Base-by-base conservation (phyloP, 352 stramenopile species). In the Phytophthora palmivora region DNA sequence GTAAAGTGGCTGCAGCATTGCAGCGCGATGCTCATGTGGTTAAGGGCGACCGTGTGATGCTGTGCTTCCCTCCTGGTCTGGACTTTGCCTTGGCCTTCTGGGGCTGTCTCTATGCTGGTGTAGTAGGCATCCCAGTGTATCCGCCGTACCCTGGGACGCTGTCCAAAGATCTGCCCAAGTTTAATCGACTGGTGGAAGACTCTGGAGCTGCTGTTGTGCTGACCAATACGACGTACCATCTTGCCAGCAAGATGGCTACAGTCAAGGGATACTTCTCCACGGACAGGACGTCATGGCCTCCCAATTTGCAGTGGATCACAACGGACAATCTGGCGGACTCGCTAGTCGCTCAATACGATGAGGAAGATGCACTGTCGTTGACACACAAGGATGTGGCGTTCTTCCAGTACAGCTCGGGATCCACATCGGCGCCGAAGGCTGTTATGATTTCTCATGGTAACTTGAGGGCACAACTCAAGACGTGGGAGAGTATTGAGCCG, bases 401-500 rank as follows among this genome's bases (percentile, higher is more conserved):
- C 58, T 93, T 95, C 58, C 86, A 95, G 66, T 95, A 95, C 67
- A 91, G 78, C 33, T 91, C 80, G 0, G 86, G 86, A 12, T 93
- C 84, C 26, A 95, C 86, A 30, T 91, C 86, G 37, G 78, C 78
- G 9, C 86, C 86, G 4, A 95, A 95, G 65, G 84, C 82, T 26
- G 82, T 95, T 7, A 93, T 95, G 84, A 87, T 95, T 54, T 90
- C 82, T 39, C 86, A 95, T 49, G 76, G 82, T 15, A 95, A 95
- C 58, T 37, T 95, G 26, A 72, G 72, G 24, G 75, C 79, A 8
- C 82, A 94, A 52, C 51, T 94, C 22, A 84, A 89, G 70, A 92
- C 82, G 15, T 92, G 83, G 83, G 79, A 89, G 32, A 88, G 69
- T 26, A 90, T 92, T 32, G 30, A 71, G 16, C 54, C 68, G 2